Base-by-base conservation (phyloP, 148 eudicot species). In the Heliosperma pusillum region DNA sequence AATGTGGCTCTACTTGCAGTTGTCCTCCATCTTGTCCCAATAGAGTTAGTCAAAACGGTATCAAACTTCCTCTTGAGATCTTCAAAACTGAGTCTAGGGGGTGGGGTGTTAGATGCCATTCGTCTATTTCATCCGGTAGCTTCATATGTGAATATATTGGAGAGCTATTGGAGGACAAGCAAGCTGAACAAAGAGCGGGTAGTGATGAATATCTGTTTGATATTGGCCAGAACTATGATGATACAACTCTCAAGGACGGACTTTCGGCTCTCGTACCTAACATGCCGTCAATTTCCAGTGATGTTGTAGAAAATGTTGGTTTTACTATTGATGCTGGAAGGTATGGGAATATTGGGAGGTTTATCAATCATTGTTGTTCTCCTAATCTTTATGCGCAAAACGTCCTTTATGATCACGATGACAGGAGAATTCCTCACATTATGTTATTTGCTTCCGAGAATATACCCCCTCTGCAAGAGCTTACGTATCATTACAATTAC, bases 101-200 rank as follows among this genome's bases (percentile, higher is more conserved):
- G 4, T 95, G 98, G 98, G 98, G 97, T 24, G 93, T 92, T 26
- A 86, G 98, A 79, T 83, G 91, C 50, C 77, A 88, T 13, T 85
- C 81, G 70, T 90, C 91, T 55, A 87, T 95, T 59, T 81, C 97
- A 20, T 89, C 98, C 4, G 98, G 98, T 27, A 90, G 89, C 78
- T 95, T 95, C 81, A 92, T 92, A 78, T 95, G 98, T 29, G 97
- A 92, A 81, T 95, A 95, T 80, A 81, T 86, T 33, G 98, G 98
- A 12, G 97, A 95, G 87, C 85, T 95, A 77, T 83, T 95, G 10
- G 89, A 92, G 21, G 96, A 95, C 77, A 88, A 74, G 65, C 96
- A 92, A 83, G 98, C 98, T 75, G 97, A 95, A 69, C 73, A 84
- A 70, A 89, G 90, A 80, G 72, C 83, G 3, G 87, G 87, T 29